Base-by-base conservation (phyloP, 2,329 filamentous ascomycete genomes). In the Stagonosporopsis cucurbitacearum region DNA sequence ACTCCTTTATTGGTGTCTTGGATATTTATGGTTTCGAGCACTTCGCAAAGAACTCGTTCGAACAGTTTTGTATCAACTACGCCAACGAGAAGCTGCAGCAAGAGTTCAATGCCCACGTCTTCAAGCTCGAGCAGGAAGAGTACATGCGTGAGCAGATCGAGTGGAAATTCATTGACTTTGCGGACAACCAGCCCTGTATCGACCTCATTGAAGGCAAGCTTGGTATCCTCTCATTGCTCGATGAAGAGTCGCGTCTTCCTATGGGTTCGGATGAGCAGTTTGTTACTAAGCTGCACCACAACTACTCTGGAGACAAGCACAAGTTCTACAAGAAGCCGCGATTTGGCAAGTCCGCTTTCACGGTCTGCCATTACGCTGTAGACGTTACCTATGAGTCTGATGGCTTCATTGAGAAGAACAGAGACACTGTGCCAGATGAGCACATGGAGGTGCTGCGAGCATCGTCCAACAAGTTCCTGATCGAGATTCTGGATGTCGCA, bases 1-100 rank as follows among this genome's bases (percentile, higher is more conserved):
- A 82, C 51, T 94, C 91, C 2, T 99, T 99, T 77, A 99, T 99
- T 69, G 95, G 95, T 76, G 95, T 99, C 43, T 85, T 99, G 62
- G 95, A 99, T 91, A 99, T 99, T 66, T 98, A 98, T 77, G 94
- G 94, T 62, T 99, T 99, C 72, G 95, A 99, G 77, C 95, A 98
- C 78, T 99, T 99, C 72, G 94, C 95, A 60, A 98, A 97, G 82
- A 99, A 99, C 80, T 99, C 95, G 0, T 99, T 99, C 70, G 95
- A 99, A 76, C 95, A 99, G 76, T 99, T 99, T 78, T 99, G 95
- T 79, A 99, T 99, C 85, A 99, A 99, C 79, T 99, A 99, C 72
- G 95, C 95, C 78, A 99, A 99, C 77, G 95, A 99, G 79, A 99
- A 99, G 79, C 82, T 99, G 50, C 95, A 99, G 75, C 95, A 99